A percentile compares a stretch with the other conserved stretches of the same genome.
Evolutionary conservation across 2,329 filamentous ascomycete species (phyloP).

Genomic region (Claviceps capensis): DNA sequence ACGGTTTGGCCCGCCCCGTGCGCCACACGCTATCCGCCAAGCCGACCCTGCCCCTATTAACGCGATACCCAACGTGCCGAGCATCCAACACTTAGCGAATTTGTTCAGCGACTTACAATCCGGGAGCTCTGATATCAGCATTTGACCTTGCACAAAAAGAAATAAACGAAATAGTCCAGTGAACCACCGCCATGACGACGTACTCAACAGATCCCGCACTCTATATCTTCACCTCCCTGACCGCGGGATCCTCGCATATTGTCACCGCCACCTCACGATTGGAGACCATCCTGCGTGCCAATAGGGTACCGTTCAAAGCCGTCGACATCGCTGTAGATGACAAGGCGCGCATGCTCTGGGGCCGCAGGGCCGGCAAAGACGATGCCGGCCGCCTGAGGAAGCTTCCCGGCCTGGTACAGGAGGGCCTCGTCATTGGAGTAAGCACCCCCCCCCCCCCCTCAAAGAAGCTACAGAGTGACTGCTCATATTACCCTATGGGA

Average conservation of each 20-base stretch:
- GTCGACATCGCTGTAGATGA: conserved; percentile 86
- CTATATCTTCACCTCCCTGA: conserved; percentile 93
- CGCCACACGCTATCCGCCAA: too few relatives aligned
- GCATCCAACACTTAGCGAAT: not conserved
- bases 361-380: conserved; percentile 65
- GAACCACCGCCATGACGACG: conserved; percentile 19
- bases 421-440: conserved; percentile 74
- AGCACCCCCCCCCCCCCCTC: conserved; percentile 17
- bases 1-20: too few relatives aligned
- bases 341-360: conserved; percentile 78
- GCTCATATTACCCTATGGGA: not conserved
- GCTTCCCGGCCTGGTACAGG: conserved; percentile 78
- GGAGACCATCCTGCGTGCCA: conserved; percentile 90
- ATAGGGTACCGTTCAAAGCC: conserved; percentile 85
- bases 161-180: not conserved
- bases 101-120: not conserved
- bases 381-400: conserved; percentile 51
- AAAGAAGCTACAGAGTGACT: not conserved
- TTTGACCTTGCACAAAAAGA: not conserved
- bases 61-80: not conserved
- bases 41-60: too few relatives aligned
- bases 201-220: conserved; percentile 55
- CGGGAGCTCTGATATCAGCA: not conserved
- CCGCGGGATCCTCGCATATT: conserved; percentile 89
- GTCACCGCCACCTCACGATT: conserved; percentile 90